A percentile compares a stretch with the other conserved stretches of the same genome.
phyloP scores from a whole-genome alignment of 495 filamentous ascomycete genomes.

The Penicillium robsamsonii region DNA sequence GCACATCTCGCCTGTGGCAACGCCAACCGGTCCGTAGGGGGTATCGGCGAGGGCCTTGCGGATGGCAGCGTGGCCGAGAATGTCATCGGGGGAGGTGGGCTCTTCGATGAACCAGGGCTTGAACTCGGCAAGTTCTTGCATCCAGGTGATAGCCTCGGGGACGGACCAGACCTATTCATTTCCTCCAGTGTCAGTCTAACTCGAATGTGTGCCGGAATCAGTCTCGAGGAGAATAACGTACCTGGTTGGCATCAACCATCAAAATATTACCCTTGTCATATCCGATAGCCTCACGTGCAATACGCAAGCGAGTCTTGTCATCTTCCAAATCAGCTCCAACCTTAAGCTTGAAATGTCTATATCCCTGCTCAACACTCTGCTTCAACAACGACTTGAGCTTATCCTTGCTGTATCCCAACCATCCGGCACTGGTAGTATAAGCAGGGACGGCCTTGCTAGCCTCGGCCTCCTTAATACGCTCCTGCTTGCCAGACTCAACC shows the following conservation, averaged over 20 bases:
- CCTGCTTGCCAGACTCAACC: constrained; percentile 59
- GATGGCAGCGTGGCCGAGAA: constrained; percentile 83
- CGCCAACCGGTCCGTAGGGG: constrained; percentile 68
- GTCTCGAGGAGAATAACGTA: constrained; percentile 23
- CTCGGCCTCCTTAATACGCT: constrained; percentile 68
- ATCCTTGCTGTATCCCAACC: constrained; percentile 88
- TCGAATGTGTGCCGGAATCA: not conserved
- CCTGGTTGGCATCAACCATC: constrained; percentile 95
- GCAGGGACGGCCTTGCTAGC: constrained; percentile 73
- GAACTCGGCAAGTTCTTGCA: constrained; percentile 78
- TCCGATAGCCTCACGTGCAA: constrained; percentile 80
- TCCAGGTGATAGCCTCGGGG: constrained; percentile 85
- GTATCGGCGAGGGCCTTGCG: constrained; percentile 66
- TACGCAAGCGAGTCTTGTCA: constrained; percentile 64
- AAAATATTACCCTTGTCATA: constrained; percentile 83
- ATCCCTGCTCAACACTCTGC: constrained; percentile 72
- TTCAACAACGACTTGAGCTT: constrained; percentile 73
- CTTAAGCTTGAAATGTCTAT: constrained; percentile 90
- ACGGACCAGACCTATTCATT: constrained; percentile 73
- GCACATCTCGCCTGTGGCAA: constrained; percentile 95
- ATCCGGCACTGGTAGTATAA: constrained; percentile 88
- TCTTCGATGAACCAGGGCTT: constrained; percentile 98
- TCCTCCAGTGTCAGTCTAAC: not conserved
- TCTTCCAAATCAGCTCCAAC: constrained; percentile 71
- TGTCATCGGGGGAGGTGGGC: constrained; percentile 91